Evolutionary conservation across 768 basidiomycete genomes (phyloP), one percentile per base, ranked within the genome.

Genomic region (Plicaturopsis crispa): DNA sequence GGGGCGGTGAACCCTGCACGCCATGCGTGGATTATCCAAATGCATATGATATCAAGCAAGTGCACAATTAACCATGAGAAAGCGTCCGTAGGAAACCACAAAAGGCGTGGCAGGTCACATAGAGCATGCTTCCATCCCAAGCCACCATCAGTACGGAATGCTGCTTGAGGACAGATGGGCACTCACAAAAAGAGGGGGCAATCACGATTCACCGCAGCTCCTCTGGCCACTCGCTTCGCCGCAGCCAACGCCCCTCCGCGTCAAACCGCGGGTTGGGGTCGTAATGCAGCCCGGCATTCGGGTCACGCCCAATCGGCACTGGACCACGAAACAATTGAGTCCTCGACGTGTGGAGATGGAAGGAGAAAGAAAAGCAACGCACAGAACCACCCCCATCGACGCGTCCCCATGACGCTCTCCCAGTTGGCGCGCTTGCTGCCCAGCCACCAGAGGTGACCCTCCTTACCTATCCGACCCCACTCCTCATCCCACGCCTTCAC

Each of bases 371-470:
- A 24, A 33, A 32, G 17, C 30, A 17, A 78, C 82, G 73, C 57
- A 93, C 91, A 61, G 45, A 92, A 68, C 91, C 91, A 96, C 26
- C 79, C 75, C 55, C 70, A 68, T 39, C 58, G 56, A 41, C 63
- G 72, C 23, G 48, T 58, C 6, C 92, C 92, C 89, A 97, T 94
- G 31, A 84, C 80, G 35, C 76, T 73, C 47, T 73, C 70, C 91
- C 91, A 96, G 46, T 80, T 82, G 31, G 60, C 63, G 35, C 66
- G 56, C 32, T 48, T 43, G 45, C 67, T 73, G 19, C 85, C 92
- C 24, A 76, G 59, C 79, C 83, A 88, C 92, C 92, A 97, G 5
- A 93, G 58, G 53, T 91, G 80, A 1, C 84, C 90, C 52, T 93
- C 92, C 21, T 66, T 74, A 5, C 69, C 65, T 1, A 85, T 63